These are phyloP conservation scores for Penicillium sp. DNA, from an alignment of 2,329 filamentous ascomycete genomes.

Conservation along the genomic window DNA sequence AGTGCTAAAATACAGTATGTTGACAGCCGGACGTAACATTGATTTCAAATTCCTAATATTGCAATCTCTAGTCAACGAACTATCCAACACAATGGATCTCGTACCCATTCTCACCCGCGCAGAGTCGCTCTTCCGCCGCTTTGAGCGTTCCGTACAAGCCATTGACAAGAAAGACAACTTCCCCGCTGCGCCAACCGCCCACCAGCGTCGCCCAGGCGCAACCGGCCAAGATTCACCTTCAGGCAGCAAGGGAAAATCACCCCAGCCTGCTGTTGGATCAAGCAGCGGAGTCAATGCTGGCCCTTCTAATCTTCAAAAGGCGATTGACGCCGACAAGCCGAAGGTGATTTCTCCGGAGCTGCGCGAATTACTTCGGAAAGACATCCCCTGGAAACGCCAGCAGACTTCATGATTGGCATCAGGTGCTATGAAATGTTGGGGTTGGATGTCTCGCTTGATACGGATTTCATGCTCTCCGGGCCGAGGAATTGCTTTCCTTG, in stretches of 20 bases:
- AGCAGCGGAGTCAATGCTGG: slow-evolving; percentile 28
- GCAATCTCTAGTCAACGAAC: slow-evolving; percentile 73
- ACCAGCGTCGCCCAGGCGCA: slow-evolving; percentile 48
- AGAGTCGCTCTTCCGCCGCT: slow-evolving; percentile 82
- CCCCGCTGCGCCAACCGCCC: slow-evolving; percentile 56
- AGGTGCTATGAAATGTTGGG: not conserved
- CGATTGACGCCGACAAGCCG: slow-evolving; percentile 33
- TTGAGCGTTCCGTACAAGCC: slow-evolving; percentile 83
- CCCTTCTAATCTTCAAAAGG: slow-evolving; percentile 20
- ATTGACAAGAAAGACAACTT: slow-evolving; percentile 91
- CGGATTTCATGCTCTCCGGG: not conserved
- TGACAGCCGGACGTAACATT: not conserved
- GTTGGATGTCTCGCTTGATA: not conserved
- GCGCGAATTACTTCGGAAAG: slow-evolving; percentile 59
- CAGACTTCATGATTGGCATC: slow-evolving; percentile 6
- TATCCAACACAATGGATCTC: slow-evolving; percentile 89
- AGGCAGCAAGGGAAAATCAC: slow-evolving; percentile 33
- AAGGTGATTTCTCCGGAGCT: slow-evolving; percentile 65
- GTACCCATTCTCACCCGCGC: slow-evolving; percentile 82
- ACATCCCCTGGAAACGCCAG: slow-evolving; percentile 51
- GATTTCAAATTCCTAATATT: slow-evolving; percentile 8
- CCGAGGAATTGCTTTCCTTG: not conserved
- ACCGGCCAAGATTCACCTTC: slow-evolving; percentile 17
- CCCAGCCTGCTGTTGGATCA: slow-evolving; percentile 25
- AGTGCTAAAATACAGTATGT: slow-evolving; percentile 88